These are phyloP conservation scores for Lecanoromycetidae sp. DNA, from an alignment of 2,329 filamentous ascomycete genomes.

Conservation along the genomic window DNA sequence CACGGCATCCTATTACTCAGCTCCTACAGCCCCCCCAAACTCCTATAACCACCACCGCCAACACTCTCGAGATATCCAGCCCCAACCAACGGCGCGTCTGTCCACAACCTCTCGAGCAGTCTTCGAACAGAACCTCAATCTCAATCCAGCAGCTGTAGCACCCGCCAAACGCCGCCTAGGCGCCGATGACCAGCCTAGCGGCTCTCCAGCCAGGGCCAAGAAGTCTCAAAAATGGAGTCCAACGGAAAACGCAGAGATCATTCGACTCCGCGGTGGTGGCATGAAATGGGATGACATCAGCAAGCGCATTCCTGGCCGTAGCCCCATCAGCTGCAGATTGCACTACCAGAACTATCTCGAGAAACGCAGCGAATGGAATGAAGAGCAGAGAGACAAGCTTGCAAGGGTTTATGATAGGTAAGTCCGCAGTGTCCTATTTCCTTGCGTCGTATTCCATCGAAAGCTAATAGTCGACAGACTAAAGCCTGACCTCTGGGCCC, in stretches of 20 bases:
- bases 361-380: constrained; percentile 85
- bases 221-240: constrained; percentile 95
- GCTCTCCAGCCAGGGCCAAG: constrained; percentile 74
- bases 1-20: constrained; percentile 5
- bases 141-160: constrained; percentile 11
- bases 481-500: constrained; percentile 96
- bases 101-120: constrained; percentile 10
- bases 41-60: constrained; percentile 10
- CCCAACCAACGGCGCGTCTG: constrained; percentile 1
- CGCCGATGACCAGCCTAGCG: constrained; percentile 32
- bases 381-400: constrained; percentile 94
- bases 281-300: constrained; percentile 99
- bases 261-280: constrained; percentile 73
- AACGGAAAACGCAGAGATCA: constrained; percentile 87
- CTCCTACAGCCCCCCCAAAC: constrained; percentile 15
- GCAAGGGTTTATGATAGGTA: constrained; percentile 92
- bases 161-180: constrained; percentile 30
- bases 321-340: constrained; percentile 83
- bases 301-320: constrained; percentile 76
- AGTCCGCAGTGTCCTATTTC: no score
- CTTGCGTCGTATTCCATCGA: not conserved
- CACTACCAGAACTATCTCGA: constrained; percentile 98
- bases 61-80: not conserved
- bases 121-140: constrained; percentile 6
- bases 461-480: constrained; percentile 49